Conservation (phyloP, 2,329 filamentous ascomycete genomes). For the Cercospora berteroae region DNA sequence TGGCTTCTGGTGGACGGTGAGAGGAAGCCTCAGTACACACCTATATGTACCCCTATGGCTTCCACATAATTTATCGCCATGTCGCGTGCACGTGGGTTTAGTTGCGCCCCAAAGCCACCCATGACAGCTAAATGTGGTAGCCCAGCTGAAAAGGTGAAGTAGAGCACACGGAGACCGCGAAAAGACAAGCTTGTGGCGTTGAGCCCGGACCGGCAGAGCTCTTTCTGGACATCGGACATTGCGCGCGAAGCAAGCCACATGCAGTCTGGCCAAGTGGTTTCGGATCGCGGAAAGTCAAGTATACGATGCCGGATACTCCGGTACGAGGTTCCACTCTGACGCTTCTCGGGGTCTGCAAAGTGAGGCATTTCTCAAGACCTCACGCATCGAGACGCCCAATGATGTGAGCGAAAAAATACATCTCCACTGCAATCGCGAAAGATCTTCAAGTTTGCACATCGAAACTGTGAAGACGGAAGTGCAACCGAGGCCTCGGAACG, state of each 20-base stretch:
- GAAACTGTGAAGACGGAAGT: neutral
- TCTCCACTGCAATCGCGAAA: neutral
- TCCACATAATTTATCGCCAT: neutral
- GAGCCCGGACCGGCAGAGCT: neutral
- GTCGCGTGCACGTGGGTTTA: neutral
- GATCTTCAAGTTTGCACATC: neutral
- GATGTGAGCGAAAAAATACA: neutral
- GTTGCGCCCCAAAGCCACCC: slow-evolving; percentile 3
- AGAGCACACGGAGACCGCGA: slow-evolving; percentile 6
- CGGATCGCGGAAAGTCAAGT: neutral
- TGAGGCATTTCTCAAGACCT: neutral
- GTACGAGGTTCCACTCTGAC: neutral
- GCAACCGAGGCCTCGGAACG: neutral
- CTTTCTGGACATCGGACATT: neutral
- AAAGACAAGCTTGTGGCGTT: neutral
- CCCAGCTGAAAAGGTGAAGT: neutral
- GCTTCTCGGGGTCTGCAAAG: neutral
- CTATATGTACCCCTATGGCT: neutral
- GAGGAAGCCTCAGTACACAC: neutral
- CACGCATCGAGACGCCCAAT: neutral
- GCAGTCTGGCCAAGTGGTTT: slow-evolving; percentile 1
- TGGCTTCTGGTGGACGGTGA: neutral
- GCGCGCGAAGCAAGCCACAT: slow-evolving; percentile 2
- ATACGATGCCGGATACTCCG: neutral
- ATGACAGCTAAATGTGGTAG: neutral